These are phyloP conservation scores for Pyrenophora teres DNA, from an alignment of 2,329 filamentous ascomycete species.

Conservation along the genomic window DNA sequence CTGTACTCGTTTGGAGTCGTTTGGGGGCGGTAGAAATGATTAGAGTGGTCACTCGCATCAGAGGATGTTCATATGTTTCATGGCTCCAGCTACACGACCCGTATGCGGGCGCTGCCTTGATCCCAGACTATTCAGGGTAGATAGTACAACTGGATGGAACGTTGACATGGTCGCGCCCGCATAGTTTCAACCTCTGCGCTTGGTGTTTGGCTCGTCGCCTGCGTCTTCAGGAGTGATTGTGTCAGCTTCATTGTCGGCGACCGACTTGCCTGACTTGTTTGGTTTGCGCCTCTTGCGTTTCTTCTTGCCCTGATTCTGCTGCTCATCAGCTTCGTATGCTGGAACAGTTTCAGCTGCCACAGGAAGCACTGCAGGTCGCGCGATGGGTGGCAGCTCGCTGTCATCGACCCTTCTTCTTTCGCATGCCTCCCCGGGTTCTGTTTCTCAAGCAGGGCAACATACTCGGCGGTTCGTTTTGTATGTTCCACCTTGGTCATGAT, in stretches of 20 bases:
- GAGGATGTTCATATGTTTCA: not conserved
- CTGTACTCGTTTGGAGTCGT: too few relatives aligned
- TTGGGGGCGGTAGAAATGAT: not conserved
- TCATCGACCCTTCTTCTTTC: slow-evolving; percentile 7
- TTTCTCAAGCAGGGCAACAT: slow-evolving; percentile 31
- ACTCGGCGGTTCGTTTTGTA: slow-evolving; percentile 38
- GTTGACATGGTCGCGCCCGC: not conserved
- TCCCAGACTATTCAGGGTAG: not conserved
- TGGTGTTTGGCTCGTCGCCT: slow-evolving; percentile 18
- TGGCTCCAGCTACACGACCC: not conserved
- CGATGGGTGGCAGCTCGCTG: slow-evolving; percentile 22
- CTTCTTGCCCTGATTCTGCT: slow-evolving; percentile 20
- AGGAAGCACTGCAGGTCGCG: slow-evolving; percentile 24
- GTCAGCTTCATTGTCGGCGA: slow-evolving; percentile 12
- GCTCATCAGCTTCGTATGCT: slow-evolving; percentile 2
- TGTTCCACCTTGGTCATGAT: slow-evolving; percentile 46
- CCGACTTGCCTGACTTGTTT: slow-evolving; percentile 8
- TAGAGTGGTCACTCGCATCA: not conserved
- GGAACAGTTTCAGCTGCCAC: slow-evolving; percentile 6
- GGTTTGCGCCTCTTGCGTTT: slow-evolving; percentile 31
- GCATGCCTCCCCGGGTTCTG: slow-evolving; percentile 28
- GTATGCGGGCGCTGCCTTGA: not conserved
- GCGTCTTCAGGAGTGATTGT: slow-evolving; percentile 5
- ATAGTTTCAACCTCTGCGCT: slow-evolving; percentile 22
- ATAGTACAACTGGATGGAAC: not conserved